A percentile compares a stretch with the other conserved stretches of the same genome.
These are phyloP conservation scores for Boletus eberwhitei DNA, from an alignment of 768 basidiomycete genomes.

Conservation along the genomic window DNA sequence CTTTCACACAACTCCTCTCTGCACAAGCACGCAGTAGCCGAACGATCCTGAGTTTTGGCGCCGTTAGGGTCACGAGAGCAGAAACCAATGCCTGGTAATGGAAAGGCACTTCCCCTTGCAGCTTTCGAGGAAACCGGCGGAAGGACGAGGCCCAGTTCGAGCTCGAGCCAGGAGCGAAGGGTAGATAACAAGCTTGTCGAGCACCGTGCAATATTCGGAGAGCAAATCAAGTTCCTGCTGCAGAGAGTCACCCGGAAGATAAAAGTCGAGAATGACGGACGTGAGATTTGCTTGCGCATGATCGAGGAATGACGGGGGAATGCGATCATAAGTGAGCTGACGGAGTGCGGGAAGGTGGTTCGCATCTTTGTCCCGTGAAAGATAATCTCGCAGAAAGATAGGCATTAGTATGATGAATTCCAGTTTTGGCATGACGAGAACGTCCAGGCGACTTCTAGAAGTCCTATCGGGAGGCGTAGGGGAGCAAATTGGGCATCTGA, in stretches of 20 bases:
- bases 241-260: constrained; percentile 20
- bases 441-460: constrained; percentile 15
- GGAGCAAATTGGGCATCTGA: constrained; percentile 28
- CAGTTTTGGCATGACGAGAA: constrained; percentile 28
- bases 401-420: constrained; percentile 27
- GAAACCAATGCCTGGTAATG: constrained; percentile 19
- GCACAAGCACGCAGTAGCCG: constrained; percentile 16
- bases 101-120: constrained; percentile 5
- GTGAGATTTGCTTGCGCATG: constrained; percentile 23
- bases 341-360: constrained; percentile 30
- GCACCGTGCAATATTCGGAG: constrained; percentile 22
- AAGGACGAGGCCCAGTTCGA: constrained; percentile 16
- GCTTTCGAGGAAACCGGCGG: constrained; percentile 26
- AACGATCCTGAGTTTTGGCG: constrained; percentile 17
- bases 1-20: constrained; percentile 14
- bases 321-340: constrained; percentile 31
- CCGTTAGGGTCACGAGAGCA: constrained; percentile 23
- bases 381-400: constrained; percentile 29
- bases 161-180: constrained; percentile 24
- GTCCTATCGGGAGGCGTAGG: constrained; percentile 23
- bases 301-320: constrained; percentile 28
- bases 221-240: constrained; percentile 25
- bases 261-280: constrained; percentile 27
- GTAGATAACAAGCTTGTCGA: constrained; percentile 27
- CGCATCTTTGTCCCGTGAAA: constrained; percentile 24